These are phyloP conservation scores for Porpolomopsis calyptriformis DNA, from an alignment of 768 basidiomycete genomes.

Conservation along the genomic window DNA sequence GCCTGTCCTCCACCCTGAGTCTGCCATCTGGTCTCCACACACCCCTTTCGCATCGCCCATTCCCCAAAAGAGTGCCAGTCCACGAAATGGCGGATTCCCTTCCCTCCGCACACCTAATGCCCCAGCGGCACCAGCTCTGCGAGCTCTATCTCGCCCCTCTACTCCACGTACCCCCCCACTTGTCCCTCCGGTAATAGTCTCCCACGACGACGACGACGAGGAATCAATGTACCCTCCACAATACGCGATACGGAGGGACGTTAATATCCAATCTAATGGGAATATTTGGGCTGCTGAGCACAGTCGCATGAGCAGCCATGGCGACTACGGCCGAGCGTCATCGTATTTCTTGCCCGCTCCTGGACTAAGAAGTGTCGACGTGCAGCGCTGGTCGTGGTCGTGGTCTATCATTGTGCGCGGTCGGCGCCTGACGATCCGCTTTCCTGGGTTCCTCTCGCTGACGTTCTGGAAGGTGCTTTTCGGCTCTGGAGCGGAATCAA, in stretches of 20 bases:
- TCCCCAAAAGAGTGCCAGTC: constrained; percentile 21
- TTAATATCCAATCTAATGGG: background rate
- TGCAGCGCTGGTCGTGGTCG: constrained; percentile 29
- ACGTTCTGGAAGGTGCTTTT: constrained; percentile 3
- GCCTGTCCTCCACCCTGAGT: constrained; percentile 20
- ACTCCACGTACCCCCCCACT: constrained; percentile 33
- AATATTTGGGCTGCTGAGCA: constrained; percentile 14
- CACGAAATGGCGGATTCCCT: constrained; percentile 26
- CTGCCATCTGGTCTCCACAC: constrained; percentile 36
- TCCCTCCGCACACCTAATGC: constrained; percentile 32
- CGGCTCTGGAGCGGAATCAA: constrained; percentile 8
- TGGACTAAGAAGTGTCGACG: constrained; percentile 6
- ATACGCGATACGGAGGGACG: constrained; percentile 33
- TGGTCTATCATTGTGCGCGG: constrained; percentile 48
- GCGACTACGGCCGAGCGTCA: constrained; percentile 19
- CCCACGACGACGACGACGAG: constrained; percentile 39
- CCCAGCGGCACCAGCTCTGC: constrained; percentile 26
- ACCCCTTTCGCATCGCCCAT: constrained; percentile 18
- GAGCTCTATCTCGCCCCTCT: constrained; percentile 30
- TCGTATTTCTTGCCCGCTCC: constrained; percentile 5
- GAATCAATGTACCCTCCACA: constrained; percentile 39
- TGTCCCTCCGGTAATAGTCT: constrained; percentile 24
- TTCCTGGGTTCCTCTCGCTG: constrained; percentile 26
- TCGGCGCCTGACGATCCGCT: constrained; percentile 39
- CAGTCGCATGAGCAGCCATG: constrained; percentile 28